Conservation (phyloP, 148 eudicot species). For the Rhododendron vialii region DNA sequence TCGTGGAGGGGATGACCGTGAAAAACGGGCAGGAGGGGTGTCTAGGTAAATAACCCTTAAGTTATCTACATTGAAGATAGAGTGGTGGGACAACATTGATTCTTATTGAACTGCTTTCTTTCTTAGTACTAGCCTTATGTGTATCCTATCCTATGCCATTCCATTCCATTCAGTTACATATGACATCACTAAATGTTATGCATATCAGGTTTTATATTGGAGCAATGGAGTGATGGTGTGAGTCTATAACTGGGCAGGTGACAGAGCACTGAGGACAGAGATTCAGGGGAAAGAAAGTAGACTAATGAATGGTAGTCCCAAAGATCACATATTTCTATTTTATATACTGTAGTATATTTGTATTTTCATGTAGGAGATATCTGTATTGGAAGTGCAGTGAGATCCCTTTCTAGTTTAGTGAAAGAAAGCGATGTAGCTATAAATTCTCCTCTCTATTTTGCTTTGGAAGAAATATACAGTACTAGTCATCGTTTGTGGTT, state of each 20-base stretch:
- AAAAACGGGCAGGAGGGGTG: too few species aligned
- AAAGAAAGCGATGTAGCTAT: background rate
- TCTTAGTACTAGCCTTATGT: background rate
- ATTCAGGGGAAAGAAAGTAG: background rate
- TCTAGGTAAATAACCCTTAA: too few species aligned
- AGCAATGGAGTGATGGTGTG: background rate
- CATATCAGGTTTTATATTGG: background rate
- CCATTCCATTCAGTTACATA: background rate
- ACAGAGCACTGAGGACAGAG: background rate
- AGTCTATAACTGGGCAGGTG: background rate
- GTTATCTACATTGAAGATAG: background rate
- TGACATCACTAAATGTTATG: too few species aligned
- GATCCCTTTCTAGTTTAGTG: background rate
- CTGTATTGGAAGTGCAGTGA: background rate
- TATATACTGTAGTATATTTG: too few species aligned
- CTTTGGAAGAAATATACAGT: too few species aligned
- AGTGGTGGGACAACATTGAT: background rate
- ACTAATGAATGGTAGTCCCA: background rate
- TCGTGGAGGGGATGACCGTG: too few species aligned
- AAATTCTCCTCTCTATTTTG: background rate
- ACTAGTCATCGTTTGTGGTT: too few species aligned
- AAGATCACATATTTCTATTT: background rate
- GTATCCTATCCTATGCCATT: background rate
- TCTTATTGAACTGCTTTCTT: background rate
- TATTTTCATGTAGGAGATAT: background rate